These are phyloP conservation scores for Boechera stricta DNA, from an alignment of 345 rosid genomes.

Conservation along the genomic window DNA sequence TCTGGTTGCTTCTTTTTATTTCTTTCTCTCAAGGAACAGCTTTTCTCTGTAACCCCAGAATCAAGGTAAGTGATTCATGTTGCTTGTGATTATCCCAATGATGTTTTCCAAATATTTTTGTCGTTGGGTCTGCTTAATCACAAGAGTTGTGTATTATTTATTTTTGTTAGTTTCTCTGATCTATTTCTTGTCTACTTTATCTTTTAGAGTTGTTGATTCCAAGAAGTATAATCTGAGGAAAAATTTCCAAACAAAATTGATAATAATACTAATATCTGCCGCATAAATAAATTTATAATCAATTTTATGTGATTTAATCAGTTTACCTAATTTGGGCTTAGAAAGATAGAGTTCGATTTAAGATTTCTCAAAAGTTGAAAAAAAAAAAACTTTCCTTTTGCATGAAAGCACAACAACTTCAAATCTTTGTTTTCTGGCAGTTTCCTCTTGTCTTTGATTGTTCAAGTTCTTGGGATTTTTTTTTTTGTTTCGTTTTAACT, in stretches of 20 bases:
- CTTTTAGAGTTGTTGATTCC: not conserved
- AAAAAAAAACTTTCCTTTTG: slow-evolving; percentile 25
- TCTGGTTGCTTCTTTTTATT: slow-evolving; percentile 27
- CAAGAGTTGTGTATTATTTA: not conserved
- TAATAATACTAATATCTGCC: not conserved
- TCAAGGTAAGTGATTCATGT: slow-evolving; percentile 35
- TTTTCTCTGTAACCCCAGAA: slow-evolving; percentile 26
- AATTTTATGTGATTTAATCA: slow-evolving; percentile 10
- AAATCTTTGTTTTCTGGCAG: slow-evolving; percentile 40
- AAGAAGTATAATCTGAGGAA: no score
- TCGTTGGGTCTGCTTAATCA: not conserved
- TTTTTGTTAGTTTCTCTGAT: slow-evolving; percentile 10
- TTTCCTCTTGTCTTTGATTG: slow-evolving; percentile 32
- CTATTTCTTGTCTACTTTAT: slow-evolving; percentile 1
- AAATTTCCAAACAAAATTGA: not conserved
- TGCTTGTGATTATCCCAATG: slow-evolving; percentile 21
- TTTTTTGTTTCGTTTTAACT: not conserved
- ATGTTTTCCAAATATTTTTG: not conserved
- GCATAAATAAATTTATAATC: not conserved
- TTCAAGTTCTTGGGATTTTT: not conserved
- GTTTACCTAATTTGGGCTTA: slow-evolving; percentile 28
- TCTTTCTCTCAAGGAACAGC: slow-evolving; percentile 25
- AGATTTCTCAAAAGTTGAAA: slow-evolving; percentile 21
- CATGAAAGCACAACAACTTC: slow-evolving; percentile 43
- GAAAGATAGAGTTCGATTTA: slow-evolving; percentile 33